Evolutionary conservation across 2,329 filamentous ascomycete genomes (phyloP), one percentile per base, ranked within the genome.

Genomic region (Emericellopsis cladophorae): DNA sequence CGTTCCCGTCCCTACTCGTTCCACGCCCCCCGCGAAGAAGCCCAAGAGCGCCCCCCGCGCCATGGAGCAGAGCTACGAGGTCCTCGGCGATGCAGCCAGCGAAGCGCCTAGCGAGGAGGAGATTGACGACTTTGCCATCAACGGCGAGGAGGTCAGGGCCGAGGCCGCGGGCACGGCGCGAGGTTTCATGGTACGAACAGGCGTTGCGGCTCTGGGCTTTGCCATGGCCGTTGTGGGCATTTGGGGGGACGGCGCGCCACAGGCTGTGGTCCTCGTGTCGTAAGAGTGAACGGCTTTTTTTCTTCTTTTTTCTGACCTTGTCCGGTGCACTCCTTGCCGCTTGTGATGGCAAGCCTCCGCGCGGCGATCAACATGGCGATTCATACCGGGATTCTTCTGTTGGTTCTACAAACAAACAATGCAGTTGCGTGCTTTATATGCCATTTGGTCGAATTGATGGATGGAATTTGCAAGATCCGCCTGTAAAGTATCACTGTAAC

Each of bases 11-110:
- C 49, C 51, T 21, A 54, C 45, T 43, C 53, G 53, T 36, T 46
- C 53, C 9, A 44, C 53, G 14, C 46, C 43, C 44, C 60, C 51
- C 45, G 51, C 41, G 46, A 55, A 56, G 54, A 46, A 48, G 52
- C 36, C 35, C 37, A 31, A 23, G 33, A 23, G 26, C 53, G 26
- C 49, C 50, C 44, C 38, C 55, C 42, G 45, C 55, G 48, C 39
- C 53, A 64, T 84, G 67, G 81, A 87, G 57, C 72, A 76, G 36
- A 84, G 76, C 67, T 85, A 83, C 60, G 81, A 86, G 60, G 74
- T 83, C 9, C 64, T 83, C 21, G 68, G 72, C 35, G 68, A 77
- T 23, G 59, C 65, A n/a, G 62, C 64, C 46, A 69, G 65, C 46
- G 67, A 74, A 44, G 57, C 61, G 3, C 60, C 62, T 36, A 70